Percentiles rank a stretch among this genome's conserved stretches.
phyloP scores from a whole-genome alignment of 129 eudicot genomes.

The Helichrysum umbraculigerum region DNA sequence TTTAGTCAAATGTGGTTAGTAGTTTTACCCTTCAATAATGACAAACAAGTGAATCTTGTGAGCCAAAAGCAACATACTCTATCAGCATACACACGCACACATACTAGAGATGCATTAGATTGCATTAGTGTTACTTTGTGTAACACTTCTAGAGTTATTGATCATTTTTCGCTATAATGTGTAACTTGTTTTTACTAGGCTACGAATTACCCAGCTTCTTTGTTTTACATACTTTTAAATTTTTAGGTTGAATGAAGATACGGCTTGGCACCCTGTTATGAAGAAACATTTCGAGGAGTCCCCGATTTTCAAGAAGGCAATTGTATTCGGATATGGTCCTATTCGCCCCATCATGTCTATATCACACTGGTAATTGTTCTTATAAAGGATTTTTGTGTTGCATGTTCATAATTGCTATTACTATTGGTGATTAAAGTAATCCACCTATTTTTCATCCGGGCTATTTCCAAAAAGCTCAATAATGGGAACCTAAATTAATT shows the following conservation, averaged over 20 bases:
- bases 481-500: not conserved
- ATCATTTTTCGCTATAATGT: not conserved
- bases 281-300: conserved; percentile 50
- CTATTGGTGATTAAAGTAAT: conserved; percentile 3
- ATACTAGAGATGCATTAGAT: conserved; percentile 13
- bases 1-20: not conserved
- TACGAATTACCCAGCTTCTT: conserved; percentile 14
- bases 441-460: conserved; percentile 9
- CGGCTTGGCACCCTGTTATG: conserved; percentile 92
- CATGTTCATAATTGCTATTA: conserved; percentile 8
- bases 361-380: conserved; percentile 72
- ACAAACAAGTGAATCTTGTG: not conserved
- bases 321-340: conserved; percentile 78
- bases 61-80: conserved; percentile 1
- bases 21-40: not conserved
- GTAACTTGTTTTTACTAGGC: not conserved
- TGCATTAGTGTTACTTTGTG: not conserved
- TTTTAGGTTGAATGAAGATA: conserved; percentile 79
- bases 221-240: conserved; percentile 8
- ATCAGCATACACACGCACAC: not conserved
- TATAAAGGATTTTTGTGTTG: not conserved
- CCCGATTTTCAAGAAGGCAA: conserved; percentile 58
- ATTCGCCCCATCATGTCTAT: conserved; percentile 84
- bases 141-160: not conserved
- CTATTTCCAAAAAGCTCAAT: not conserved